Evolutionary conservation across 352 stramenopile species (phyloP), one percentile per base, ranked within the genome.

Genomic region (Phytophthora crassamura): DNA sequence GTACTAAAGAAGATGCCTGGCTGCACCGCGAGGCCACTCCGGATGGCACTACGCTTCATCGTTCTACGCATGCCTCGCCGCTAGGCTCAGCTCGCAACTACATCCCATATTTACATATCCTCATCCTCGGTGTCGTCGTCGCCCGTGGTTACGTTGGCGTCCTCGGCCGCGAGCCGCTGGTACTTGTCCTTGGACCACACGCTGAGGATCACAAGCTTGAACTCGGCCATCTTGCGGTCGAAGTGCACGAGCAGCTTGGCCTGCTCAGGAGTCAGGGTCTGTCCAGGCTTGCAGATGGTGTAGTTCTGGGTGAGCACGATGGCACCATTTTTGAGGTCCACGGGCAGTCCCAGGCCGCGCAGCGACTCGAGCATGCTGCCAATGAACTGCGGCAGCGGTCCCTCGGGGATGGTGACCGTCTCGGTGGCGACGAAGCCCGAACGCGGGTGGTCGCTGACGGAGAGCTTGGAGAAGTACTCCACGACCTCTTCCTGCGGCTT

Each of bases 331-430:
- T 99, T 95, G 28, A 99, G 86, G 72, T 99, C 95, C 48, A 99
- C 95, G 10, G 96, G 96, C 39, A 99, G 78, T 20, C 97, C 96
- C 14, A 99, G 83, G 45, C 94, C 94, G 39, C 97, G 93, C 48
- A 99, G 97, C 46, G 96, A 95, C 80, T 99, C 95, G 45, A 98
- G 82, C 96, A 99, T 98, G 56, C 89, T 98, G 14, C 97, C 93
- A 41, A 98, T 97, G 70, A 98, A 98, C 62, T 94, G 86, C 43
- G 91, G 85, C 57, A 99, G 68, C 59, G 93, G 89, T 16, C 96
- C 92, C 35, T 91, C 88, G 1, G 88, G 83, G 12, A 99, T 64
- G 20, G 80, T 83, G 30, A 99, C 88, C 3, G 88, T 93, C 64
- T 95, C 78, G 9, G 91, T 91, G 38, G 96, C 88, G 6, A 97